Conservation (phyloP, 208 protist genomes). For the Trypanosoma cruzi region DNA sequence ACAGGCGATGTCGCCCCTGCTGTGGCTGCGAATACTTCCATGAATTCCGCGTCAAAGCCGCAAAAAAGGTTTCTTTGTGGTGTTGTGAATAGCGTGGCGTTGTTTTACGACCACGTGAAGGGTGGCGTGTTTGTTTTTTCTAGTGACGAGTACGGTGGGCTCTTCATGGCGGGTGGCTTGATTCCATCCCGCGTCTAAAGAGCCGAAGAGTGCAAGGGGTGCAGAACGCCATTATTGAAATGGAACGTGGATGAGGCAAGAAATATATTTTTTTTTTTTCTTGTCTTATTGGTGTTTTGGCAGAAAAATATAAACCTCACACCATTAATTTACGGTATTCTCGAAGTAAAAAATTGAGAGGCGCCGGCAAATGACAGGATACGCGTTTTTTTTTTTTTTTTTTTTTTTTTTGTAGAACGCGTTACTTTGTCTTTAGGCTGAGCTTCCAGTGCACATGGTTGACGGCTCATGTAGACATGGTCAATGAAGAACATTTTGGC, state of each 20-base stretch:
- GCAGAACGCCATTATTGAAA: neutral
- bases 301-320: neutral
- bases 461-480: neutral
- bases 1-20: neutral
- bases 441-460: too few species aligned
- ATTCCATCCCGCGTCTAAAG: neutral
- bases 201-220: neutral
- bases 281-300: neutral
- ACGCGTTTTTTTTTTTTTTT: conserved; percentile 2
- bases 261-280: neutral
- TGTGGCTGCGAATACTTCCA: neutral
- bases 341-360: too few species aligned
- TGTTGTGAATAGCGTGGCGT: conserved; percentile 70
- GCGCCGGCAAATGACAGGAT: too few species aligned
- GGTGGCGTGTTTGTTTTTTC: conserved; percentile 53
- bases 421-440: too few species aligned
- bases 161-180: conserved; percentile 48
- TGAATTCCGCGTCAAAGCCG: neutral
- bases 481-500: neutral
- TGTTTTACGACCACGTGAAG: conserved; percentile 40
- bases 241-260: neutral
- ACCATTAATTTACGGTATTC: neutral
- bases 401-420: too few species aligned
- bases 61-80: conserved; percentile 35
- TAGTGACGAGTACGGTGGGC: conserved; percentile 48